Evolutionary conservation across 306 rosid species (phyloP), one percentile per base, ranked within the genome.

Genomic region (Sophora flavescens): DNA sequence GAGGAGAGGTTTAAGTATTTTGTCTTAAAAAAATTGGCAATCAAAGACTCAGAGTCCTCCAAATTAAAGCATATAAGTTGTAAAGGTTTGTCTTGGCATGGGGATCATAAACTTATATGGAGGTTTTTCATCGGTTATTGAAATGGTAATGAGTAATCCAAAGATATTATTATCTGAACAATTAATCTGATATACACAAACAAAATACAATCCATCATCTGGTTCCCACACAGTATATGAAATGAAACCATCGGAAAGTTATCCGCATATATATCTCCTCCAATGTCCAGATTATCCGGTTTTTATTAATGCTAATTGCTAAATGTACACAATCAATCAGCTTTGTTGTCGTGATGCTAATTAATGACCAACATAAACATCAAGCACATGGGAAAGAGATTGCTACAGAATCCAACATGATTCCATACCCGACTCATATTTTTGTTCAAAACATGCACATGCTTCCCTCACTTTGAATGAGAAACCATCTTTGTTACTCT

Each of bases 321-420:
- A 45, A 8, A 45, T 11, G 47, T 60, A 32, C 22, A 41, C 8
- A 18, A 68, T 41, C 8, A 59, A 16, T 67, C 22, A 66, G 67
- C 68, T 66, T 56, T 2, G 13, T 33, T 44, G 75, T 0, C 12
- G 53, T 32, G 6, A 63, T 63, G 54, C n/a, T 56, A 58, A 76
- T 54, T 50, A 51, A 50, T 41, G 16, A 28, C 17, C 5, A 30
- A 39, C 32, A 30, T 2, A 18, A 64, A 52, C 13, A 74, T 68
- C 11, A 48, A 11, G 77, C 80, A 68, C 72, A 74, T 81, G 77
- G 72, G 62, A 33, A 75, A 73, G 70, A 54, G 63, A 33, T 28
- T n/a, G 50, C 35, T 59, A 36, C 0, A 36, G 3, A 48, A 74
- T 74, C 76, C 76, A 67, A 80, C 80, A 67, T 44, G 48, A 75